Conservation (phyloP, 2,329 filamentous ascomycete species). For the Pestalotiopsis sp. region DNA sequence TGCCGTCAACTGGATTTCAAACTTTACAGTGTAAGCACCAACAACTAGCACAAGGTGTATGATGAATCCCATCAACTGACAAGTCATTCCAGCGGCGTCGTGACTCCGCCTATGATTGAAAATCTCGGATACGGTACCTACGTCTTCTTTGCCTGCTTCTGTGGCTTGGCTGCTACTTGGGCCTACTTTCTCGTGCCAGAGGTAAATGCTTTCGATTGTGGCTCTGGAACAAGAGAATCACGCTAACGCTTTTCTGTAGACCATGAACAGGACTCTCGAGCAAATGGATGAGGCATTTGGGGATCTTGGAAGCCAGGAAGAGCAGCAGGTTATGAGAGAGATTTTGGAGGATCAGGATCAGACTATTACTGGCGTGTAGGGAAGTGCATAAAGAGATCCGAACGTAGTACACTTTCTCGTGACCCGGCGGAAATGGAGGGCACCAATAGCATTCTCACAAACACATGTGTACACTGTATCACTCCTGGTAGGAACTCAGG, state of each 20-base stretch:
- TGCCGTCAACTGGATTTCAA: slow-evolving; percentile 37
- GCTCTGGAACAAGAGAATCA: not conserved
- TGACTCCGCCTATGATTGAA: slow-evolving; percentile 56
- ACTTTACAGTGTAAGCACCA: slow-evolving; percentile 28
- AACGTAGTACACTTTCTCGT: not conserved
- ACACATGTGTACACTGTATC: not conserved
- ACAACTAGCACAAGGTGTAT: not conserved
- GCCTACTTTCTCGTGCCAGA: slow-evolving; percentile 52
- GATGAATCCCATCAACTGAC: not conserved
- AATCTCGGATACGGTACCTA: slow-evolving; percentile 52
- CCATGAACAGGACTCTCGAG: slow-evolving; percentile 47
- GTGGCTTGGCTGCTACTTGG: slow-evolving; percentile 51
- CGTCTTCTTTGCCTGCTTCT: slow-evolving; percentile 59
- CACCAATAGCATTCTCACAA: not conserved
- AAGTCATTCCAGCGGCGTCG: slow-evolving; percentile 41
- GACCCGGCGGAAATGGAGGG: not conserved
- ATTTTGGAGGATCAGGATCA: not conserved
- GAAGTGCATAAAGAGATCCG: not conserved
- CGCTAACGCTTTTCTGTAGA: slow-evolving; percentile 24
- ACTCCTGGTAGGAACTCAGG: not conserved
- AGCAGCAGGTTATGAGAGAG: slow-evolving; percentile 6
- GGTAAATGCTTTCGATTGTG: not conserved
- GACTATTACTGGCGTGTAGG: not conserved
- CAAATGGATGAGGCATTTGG: slow-evolving; percentile 46
- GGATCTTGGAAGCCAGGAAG: slow-evolving; percentile 16